phyloP scores from a whole-genome alignment of 192 early-diverging fungal species.

The Entomortierella chlamydospora region DNA sequence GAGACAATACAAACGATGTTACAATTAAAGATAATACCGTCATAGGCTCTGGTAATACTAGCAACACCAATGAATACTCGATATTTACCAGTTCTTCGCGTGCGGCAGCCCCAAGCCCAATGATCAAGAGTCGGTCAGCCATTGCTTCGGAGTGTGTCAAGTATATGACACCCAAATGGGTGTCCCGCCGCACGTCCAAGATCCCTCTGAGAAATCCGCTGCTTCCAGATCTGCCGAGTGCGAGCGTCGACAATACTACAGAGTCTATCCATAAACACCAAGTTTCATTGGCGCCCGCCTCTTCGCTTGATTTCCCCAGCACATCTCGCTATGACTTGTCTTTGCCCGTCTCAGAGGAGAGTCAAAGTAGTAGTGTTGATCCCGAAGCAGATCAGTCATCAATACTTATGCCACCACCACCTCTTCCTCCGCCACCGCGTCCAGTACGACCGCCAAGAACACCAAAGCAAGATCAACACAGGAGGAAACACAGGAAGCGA shows the following conservation, averaged over 20 bases:
- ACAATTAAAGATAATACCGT: too few species aligned
- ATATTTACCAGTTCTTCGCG: neutral
- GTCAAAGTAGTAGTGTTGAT: too few species aligned
- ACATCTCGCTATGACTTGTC: too few species aligned
- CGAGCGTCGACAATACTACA: neutral
- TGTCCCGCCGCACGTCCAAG: neutral
- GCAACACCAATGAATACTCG: neutral
- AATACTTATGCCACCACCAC: too few species aligned
- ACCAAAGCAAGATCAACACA: too few species aligned
- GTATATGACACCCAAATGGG: slow-evolving; percentile 6
- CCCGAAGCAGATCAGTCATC: too few species aligned
- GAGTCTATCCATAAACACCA: too few species aligned
- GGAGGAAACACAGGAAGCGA: too few species aligned
- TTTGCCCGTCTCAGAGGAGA: too few species aligned
- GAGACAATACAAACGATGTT: too few species aligned
- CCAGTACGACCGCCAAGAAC: too few species aligned
- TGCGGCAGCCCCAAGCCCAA: neutral
- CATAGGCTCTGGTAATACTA: neutral
- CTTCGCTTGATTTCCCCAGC: neutral
- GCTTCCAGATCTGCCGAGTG: neutral
- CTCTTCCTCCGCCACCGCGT: too few species aligned
- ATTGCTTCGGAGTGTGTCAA: slow-evolving; percentile 1
- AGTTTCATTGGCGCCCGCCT: neutral
- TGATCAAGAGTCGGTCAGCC: neutral
- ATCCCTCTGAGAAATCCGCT: neutral